phyloP scores from a whole-genome alignment of 208 protist genomes.

The Ichthyophonus hoferi region DNA sequence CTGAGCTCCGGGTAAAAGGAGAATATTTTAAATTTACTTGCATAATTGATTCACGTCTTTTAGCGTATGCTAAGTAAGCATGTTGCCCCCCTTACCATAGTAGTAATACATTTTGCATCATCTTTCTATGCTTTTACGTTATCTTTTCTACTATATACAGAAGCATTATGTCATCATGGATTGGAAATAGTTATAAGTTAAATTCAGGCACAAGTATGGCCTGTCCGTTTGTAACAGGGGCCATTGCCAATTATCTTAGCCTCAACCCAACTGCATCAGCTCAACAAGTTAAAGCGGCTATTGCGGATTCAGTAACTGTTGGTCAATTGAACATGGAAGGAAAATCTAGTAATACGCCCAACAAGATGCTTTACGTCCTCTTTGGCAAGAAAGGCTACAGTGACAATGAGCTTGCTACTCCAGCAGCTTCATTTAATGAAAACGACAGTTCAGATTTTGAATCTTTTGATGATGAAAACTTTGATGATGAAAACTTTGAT shows the following conservation, averaged over 20 bases:
- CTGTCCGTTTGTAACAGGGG: not conserved
- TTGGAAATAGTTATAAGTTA: not conserved
- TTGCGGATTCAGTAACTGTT: not conserved
- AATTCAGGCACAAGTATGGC: not conserved
- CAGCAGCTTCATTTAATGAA: too few species aligned
- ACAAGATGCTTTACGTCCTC: not conserved
- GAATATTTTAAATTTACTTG: too few species aligned
- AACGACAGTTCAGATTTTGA: too few species aligned
- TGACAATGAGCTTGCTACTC: too few species aligned
- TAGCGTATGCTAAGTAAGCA: too few species aligned
- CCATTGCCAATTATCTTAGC: not conserved
- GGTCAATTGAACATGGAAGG: not conserved
- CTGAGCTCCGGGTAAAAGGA: too few species aligned
- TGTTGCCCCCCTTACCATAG: too few species aligned
- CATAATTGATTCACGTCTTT: too few species aligned
- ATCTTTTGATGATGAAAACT: too few species aligned
- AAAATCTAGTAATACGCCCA: not conserved
- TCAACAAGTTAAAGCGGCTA: not conserved
- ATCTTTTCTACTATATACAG: not conserved
- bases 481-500: too few species aligned
- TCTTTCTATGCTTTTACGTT: too few species aligned
- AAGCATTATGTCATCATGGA: not conserved
- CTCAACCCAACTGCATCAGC: not conserved
- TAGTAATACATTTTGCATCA: too few species aligned
- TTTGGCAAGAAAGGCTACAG: not conserved